Base-by-base conservation (phyloP, 2,329 filamentous ascomycete genomes). In the Fusarium staphyleae region DNA sequence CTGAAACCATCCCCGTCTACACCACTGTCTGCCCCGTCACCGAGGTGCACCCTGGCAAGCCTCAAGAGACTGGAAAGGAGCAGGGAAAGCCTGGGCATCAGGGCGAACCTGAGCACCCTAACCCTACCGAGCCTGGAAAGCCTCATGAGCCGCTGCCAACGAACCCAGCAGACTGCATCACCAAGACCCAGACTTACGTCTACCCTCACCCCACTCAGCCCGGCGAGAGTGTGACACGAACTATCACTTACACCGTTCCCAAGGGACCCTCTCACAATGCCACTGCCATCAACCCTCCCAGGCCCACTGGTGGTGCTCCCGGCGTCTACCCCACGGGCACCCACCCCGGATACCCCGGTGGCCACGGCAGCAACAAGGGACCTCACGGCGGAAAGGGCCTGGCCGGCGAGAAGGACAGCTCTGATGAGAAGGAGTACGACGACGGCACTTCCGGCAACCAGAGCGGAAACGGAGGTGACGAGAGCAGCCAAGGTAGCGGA, bases 171-270 rank as follows among this genome's bases (percentile, higher is more conserved):
- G 49, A 60, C 35, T 60, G 63, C 50, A 65, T 65, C 52, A 67
- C 65, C 48, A 66, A 67, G 62, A 66, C 65, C 44, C 55, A 54
- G 39, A 67, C 65, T 15, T 57, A 58, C 44, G 62, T 62, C 30
- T 66, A 67, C 44, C 65, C 65, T 52, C 60, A 66, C 47, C 65
- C 65, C 26, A 67, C 65, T 22, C 39, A 58, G 13, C 53, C 52
- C 14, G 65, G 63, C 22, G 39, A 63, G 44, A 63, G 49, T 14
- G 60, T 63, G 48, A 67, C 65, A 11, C 57, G 53, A 55, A 67
- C 65, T 16, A 57, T 67, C 54, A 65, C 61, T 39, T 67, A 67
- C 52, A 67, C 65, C 8, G 48, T 64, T 18, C 60, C 65, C 9
- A 51, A 47, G 15, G 57, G 57, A 13, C 48, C 50, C 35, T 49